Evolutionary conservation across 768 basidiomycete genomes (phyloP).

Genomic region (Tephrocybe sp.): DNA sequence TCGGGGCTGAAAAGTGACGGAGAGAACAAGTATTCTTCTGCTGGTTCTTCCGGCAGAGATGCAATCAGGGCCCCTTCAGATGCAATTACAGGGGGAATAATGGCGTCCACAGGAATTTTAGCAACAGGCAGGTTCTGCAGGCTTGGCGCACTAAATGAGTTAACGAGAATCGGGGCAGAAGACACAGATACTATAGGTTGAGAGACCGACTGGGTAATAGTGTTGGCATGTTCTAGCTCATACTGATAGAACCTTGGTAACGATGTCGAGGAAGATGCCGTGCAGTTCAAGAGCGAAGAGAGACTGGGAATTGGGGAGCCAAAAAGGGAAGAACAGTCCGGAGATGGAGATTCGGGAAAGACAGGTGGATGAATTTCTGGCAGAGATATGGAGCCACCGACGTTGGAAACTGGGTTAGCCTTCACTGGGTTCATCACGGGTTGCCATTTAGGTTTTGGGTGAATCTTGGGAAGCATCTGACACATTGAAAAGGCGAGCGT

Average conservation of each 20-base stretch:
- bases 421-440: conserved; percentile 6
- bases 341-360: conserved; percentile 3
- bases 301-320: conserved; percentile 16
- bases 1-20: conserved; percentile 2
- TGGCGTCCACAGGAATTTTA: background rate
- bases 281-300: conserved; percentile 16
- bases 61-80: background rate
- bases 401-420: conserved; percentile 4
- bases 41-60: background rate
- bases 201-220: conserved; percentile 12
- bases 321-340: conserved; percentile 5
- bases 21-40: background rate
- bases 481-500: conserved; percentile 15
- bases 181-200: conserved; percentile 5
- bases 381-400: conserved; percentile 11
- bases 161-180: background rate
- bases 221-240: conserved; percentile 4
- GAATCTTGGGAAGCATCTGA: conserved; percentile 11
- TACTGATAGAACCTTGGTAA: background rate
- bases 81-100: background rate
- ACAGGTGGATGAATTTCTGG: conserved; percentile 12
- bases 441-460: conserved; percentile 10
- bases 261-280: conserved; percentile 10
- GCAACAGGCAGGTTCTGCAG: background rate
- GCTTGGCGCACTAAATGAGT: conserved; percentile 10